Evolutionary conservation across 2,329 filamentous ascomycete genomes (phyloP).

Genomic region (Epicoccum nigrum): DNA sequence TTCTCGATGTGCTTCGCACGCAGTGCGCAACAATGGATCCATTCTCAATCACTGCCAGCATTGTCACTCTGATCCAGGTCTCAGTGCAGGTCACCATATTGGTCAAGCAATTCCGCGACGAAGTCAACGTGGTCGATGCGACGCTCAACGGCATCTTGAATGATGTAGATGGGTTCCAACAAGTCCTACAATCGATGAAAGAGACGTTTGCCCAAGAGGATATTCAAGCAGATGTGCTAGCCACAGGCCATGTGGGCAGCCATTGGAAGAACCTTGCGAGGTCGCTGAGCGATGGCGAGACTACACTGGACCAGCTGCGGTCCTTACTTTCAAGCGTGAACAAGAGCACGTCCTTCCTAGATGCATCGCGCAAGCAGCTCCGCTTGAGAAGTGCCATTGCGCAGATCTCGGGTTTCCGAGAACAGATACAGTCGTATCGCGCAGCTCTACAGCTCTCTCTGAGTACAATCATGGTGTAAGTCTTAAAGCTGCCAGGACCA

Average conservation of each 20-base stretch:
- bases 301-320: slow-evolving; percentile 23
- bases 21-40: slow-evolving; percentile 23
- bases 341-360: slow-evolving; percentile 24
- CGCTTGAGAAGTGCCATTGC: slow-evolving; percentile 24
- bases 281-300: slow-evolving; percentile 28
- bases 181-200: slow-evolving; percentile 31
- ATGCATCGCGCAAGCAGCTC: slow-evolving; percentile 27
- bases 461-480: slow-evolving; percentile 33
- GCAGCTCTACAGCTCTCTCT: slow-evolving; percentile 30
- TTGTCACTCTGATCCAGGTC: slow-evolving; percentile 26
- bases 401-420: slow-evolving; percentile 24
- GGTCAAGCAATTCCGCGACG: slow-evolving; percentile 28
- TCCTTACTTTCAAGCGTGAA: slow-evolving; percentile 23
- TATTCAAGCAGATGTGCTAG: slow-evolving; percentile 21
- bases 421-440: slow-evolving; percentile 32
- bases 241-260: slow-evolving; percentile 28
- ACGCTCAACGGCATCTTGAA: slow-evolving; percentile 27
- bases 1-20: slow-evolving; percentile 1
- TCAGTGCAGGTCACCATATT: slow-evolving; percentile 24
- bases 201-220: slow-evolving; percentile 31
- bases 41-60: slow-evolving; percentile 25
- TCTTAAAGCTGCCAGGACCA: not conserved
- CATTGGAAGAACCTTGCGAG: slow-evolving; percentile 33
- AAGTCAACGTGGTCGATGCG: slow-evolving; percentile 26
- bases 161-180: slow-evolving; percentile 29